Percentiles rank a stretch among this genome's conserved stretches.
phyloP scores from a whole-genome alignment of 768 basidiomycete genomes.

The Mrakia gelida region DNA sequence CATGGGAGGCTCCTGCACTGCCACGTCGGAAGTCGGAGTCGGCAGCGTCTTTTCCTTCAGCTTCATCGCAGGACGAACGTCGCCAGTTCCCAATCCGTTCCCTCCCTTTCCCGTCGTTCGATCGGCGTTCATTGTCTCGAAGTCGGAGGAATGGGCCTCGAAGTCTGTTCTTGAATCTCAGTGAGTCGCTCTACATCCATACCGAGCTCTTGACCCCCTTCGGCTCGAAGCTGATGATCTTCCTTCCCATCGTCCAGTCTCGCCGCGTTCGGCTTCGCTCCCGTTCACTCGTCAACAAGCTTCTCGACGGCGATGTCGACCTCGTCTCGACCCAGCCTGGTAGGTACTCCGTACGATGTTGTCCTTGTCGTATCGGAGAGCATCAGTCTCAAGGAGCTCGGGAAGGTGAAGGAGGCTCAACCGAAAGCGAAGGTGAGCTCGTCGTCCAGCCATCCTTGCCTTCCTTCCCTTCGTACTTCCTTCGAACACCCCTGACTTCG shows the following conservation, averaged over 20 bases:
- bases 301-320: background rate
- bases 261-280: background rate
- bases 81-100: background rate
- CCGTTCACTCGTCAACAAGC: background rate
- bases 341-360: background rate
- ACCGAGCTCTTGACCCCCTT: background rate
- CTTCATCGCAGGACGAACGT: background rate
- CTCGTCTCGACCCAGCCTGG: too few relatives aligned
- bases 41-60: constrained; percentile 23
- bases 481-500: background rate
- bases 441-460: background rate
- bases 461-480: background rate
- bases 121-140: background rate
- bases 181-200: background rate
- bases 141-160: background rate
- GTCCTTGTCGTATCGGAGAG: background rate
- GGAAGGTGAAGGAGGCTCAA: background rate
- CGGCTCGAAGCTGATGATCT: background rate
- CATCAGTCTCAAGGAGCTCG: background rate
- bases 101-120: background rate
- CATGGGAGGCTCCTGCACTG: constrained; percentile 19
- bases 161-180: background rate
- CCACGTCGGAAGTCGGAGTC: background rate
- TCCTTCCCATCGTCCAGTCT: background rate
- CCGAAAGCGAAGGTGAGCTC: constrained; percentile 7